Base-by-base conservation (phyloP, 208 protist genomes). In the Leishmania guyanensis region DNA sequence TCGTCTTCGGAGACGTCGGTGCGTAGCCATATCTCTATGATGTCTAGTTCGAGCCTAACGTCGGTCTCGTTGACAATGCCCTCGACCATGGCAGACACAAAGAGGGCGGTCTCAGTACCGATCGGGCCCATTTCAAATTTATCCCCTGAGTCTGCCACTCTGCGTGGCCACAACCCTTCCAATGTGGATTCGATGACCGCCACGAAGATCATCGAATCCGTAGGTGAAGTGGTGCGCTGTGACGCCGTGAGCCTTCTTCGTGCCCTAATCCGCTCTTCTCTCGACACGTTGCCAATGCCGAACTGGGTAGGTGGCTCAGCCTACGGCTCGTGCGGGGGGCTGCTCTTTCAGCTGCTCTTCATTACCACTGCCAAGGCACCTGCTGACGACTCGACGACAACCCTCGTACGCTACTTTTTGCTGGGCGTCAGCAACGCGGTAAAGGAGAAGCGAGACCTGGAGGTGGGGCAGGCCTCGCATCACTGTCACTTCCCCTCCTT, bases 321-420 rank as follows among this genome's bases (percentile, higher is more conserved):
- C 62, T 96, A 97, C 82, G 92, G 93, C 71, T 89, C 90, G 36
- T 96, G 94, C 75, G 93, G 94, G 50, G 91, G 83, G 3, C 76
- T 97, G 17, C 86, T 97, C 22, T 96, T 97, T 77, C 94, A 97
- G 77, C 75, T 96, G 39, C 88, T 97, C 76, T 83, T 95, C 43
- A 77, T 92, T 43, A 84, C 84, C 14, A 92, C 92, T 22, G 77
- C 89, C 33, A 89, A 87, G 65, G 75, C 88, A 39, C 78, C 75
- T 51, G 80, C 74, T 16, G 87, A 90, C 75, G 89, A 95, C 29
- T 78, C 75, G n/a, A 84, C 89, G 43, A 82, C 75, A 50, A 95
- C 89, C 8, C 75, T 96, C 14, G 92, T 91, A 9, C 66, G 84
- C n/a, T 96, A 90, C 83, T 96, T 97, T 53, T 79, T 94, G 33